A percentile compares a stretch with the other conserved stretches of the same genome.
phyloP scores from a whole-genome alignment of 441 rosid genomes.

The Gossypium trilobum region DNA sequence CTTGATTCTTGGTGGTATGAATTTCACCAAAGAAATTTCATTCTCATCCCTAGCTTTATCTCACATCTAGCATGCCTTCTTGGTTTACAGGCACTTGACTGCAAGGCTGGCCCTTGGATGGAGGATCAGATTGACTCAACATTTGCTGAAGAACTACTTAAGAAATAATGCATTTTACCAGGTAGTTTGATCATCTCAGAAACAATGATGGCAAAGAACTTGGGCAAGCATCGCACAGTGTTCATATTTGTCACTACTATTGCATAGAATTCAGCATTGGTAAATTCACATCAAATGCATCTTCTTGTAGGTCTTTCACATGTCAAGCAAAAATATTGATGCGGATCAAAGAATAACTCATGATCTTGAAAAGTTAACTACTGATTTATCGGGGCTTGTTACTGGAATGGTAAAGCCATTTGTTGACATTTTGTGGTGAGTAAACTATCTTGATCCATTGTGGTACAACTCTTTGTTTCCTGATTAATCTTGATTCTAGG shows the following conservation, averaged over 20 bases:
- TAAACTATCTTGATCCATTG: conserved; percentile 14
- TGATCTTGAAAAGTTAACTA: conserved; percentile 84
- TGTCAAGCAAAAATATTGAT: conserved; percentile 85
- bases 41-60: background rate
- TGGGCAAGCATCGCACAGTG: background rate
- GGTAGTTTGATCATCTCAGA: conserved; percentile 35
- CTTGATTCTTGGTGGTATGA: background rate
- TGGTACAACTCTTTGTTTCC: conserved; percentile 11
- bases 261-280: background rate
- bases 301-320: conserved; percentile 64
- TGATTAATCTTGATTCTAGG: conserved; percentile 11
- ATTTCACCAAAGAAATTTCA: background rate
- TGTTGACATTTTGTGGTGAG: conserved; percentile 93
- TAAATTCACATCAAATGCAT: conserved; percentile 8
- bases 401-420: conserved; percentile 99
- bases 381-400: conserved; percentile 79
- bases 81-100: conserved; percentile 66
- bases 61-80: background rate
- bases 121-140: conserved; percentile 90
- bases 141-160: conserved; percentile 75
- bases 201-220: background rate
- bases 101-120: conserved; percentile 88
- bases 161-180: conserved; percentile 92
- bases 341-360: conserved; percentile 95
- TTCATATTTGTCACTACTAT: background rate